Conservation (phyloP, 306 rosid species). For the Lablab purpureus region DNA sequence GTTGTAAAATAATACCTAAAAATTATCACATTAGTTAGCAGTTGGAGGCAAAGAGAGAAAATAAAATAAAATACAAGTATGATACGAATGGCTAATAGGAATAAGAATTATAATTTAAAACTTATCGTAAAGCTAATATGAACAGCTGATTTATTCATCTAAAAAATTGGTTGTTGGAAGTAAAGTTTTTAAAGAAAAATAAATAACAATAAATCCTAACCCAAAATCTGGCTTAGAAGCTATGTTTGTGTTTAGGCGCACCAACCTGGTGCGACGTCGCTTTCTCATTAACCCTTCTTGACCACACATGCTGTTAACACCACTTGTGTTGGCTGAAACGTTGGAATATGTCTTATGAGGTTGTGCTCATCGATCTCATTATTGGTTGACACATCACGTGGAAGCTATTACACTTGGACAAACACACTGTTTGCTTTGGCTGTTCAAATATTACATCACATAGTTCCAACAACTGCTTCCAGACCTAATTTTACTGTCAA, state of each 20-base stretch:
- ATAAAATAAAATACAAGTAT: too few relatives aligned
- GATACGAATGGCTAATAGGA: too few relatives aligned
- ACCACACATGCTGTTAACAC: not conserved
- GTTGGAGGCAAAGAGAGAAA: too few relatives aligned
- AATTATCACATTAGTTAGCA: too few relatives aligned
- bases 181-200: too few relatives aligned
- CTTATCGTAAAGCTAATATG: too few relatives aligned
- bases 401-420: not conserved
- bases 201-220: not conserved
- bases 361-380: not conserved
- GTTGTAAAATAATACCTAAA: too few relatives aligned
- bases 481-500: constrained; percentile 18
- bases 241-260: not conserved
- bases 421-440: not conserved
- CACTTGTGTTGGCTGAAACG: not conserved
- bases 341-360: constrained; percentile 1
- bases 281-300: constrained; percentile 26
- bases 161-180: too few relatives aligned
- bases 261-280: not conserved
- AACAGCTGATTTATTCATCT: too few relatives aligned
- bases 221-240: constrained; percentile 24
- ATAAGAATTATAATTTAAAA: too few relatives aligned
- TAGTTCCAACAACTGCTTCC: not conserved
- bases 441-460: constrained; percentile 4
- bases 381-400: not conserved